phyloP scores from a whole-genome alignment of 257 asterid species.

The Solanum sitiens region DNA sequence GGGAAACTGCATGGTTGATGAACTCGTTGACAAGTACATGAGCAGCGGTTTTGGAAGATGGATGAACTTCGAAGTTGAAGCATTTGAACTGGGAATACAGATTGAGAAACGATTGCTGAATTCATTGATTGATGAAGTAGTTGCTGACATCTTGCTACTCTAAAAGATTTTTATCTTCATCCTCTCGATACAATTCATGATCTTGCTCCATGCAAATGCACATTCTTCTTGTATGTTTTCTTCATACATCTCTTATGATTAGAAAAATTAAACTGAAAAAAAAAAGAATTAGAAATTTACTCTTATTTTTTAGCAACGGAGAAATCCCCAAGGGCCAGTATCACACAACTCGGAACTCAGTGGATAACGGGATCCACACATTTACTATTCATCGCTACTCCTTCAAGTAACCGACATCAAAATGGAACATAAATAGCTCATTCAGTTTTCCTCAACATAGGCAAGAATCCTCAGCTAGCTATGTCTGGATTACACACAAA shows the following conservation, averaged over 20 bases:
- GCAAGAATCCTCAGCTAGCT: not conserved
- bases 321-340: not conserved
- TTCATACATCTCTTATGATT: not conserved
- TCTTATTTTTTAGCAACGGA: not conserved
- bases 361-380: not conserved
- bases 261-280: not conserved
- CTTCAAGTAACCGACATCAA: not conserved
- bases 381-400: not conserved
- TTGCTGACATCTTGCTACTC: slow-evolving; percentile 48
- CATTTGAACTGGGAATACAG: slow-evolving; percentile 67
- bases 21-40: slow-evolving; percentile 87
- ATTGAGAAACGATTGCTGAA: slow-evolving; percentile 55
- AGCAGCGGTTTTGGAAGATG: slow-evolving; percentile 68
- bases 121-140: slow-evolving; percentile 69
- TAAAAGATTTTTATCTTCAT: too few species aligned
- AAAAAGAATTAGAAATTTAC: not conserved
- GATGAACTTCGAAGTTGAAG: slow-evolving; percentile 72
- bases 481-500: not conserved
- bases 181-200: not conserved
- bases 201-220: not conserved
- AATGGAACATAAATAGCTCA: not conserved
- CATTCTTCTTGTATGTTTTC: not conserved
- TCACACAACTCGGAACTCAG: not conserved
- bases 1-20: slow-evolving; percentile 75
- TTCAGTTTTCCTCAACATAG: not conserved